Percentiles rank a stretch among this genome's conserved stretches.
Conservation (phyloP, 208 protist species). For the Acanthamoeba healyi region DNA sequence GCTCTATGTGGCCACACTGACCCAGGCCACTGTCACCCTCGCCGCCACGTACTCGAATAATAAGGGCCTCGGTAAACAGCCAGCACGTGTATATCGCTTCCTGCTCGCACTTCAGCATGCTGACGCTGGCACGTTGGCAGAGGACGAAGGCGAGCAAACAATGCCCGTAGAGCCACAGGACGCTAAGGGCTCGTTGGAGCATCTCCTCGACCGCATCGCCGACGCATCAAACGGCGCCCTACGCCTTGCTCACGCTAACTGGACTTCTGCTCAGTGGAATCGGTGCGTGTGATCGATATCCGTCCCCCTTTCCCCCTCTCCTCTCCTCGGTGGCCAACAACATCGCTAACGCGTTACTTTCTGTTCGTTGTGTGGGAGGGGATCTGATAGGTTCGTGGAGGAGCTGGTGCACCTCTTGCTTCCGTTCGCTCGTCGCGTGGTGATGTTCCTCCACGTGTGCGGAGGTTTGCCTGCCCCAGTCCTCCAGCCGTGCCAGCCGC, state of each 20-base stretch:
- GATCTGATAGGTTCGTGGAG: conserved; percentile 6
- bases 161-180: not conserved
- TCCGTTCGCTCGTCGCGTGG: conserved; percentile 17
- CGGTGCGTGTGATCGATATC: too few relatives aligned
- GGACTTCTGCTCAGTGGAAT: not conserved
- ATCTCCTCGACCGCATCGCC: not conserved
- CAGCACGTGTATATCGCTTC: not conserved
- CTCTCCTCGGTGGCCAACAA: not conserved
- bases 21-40: not conserved
- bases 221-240: not conserved
- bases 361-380: not conserved
- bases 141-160: not conserved
- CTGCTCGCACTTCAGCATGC: not conserved
- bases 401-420: not conserved
- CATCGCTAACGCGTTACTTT: too few relatives aligned
- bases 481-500: not conserved
- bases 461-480: not conserved
- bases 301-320: not conserved
- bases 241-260: not conserved
- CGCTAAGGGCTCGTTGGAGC: not conserved
- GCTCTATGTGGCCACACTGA: not conserved
- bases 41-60: not conserved
- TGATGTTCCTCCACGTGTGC: conserved; percentile 13
- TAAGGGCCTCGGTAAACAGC: not conserved
- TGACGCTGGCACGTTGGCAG: not conserved